Percentiles rank a stretch among this genome's conserved stretches.
phyloP scores from a whole-genome alignment of 345 rosid genomes.

The Microcos paniculata region DNA sequence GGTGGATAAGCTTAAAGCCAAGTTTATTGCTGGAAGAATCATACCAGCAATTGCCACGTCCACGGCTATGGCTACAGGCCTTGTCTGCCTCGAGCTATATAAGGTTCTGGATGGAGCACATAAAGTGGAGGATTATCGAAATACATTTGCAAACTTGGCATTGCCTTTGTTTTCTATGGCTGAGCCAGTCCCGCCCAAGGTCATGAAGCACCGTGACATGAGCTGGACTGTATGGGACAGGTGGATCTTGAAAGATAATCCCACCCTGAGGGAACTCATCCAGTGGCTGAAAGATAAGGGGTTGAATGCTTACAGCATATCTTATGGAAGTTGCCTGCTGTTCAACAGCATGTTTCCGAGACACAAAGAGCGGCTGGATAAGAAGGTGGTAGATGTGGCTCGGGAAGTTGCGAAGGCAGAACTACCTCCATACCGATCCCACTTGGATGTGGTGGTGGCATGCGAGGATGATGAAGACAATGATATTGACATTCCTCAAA shows the following conservation, averaged over 20 bases:
- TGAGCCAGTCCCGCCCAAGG: slow-evolving; percentile 93
- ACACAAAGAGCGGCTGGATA: slow-evolving; percentile 81
- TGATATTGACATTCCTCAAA: slow-evolving; percentile 82
- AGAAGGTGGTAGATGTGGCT: slow-evolving; percentile 74
- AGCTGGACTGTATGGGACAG: slow-evolving; percentile 99
- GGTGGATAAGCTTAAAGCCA: slow-evolving; percentile 97
- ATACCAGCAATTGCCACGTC: slow-evolving; percentile 98
- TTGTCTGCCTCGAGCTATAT: slow-evolving; percentile 94
- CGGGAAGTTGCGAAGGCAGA: slow-evolving; percentile 79
- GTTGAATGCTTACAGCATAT: slow-evolving; percentile 82
- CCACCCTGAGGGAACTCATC: slow-evolving; percentile 70
- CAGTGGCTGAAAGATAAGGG: slow-evolving; percentile 83
- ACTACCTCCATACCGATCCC: slow-evolving; percentile 62
- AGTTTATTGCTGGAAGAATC: slow-evolving; percentile 97
- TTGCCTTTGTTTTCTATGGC: slow-evolving; percentile 93
- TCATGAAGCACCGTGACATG: slow-evolving; percentile 77
- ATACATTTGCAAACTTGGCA: slow-evolving; percentile 94
- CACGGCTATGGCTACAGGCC: slow-evolving; percentile 96
- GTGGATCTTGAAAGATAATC: slow-evolving; percentile 73
- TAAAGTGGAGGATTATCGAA: slow-evolving; percentile 89
- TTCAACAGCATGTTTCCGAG: slow-evolving; percentile 80
- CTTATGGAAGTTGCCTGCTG: slow-evolving; percentile 81
- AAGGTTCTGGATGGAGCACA: slow-evolving; percentile 81
- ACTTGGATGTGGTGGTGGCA: slow-evolving; percentile 88
- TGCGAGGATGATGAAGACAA: slow-evolving; percentile 84